Percentiles rank a stretch among this genome's conserved stretches.
phyloP scores from a whole-genome alignment of 2,329 filamentous ascomycete genomes.

The Acephala macrosclerotiorum region DNA sequence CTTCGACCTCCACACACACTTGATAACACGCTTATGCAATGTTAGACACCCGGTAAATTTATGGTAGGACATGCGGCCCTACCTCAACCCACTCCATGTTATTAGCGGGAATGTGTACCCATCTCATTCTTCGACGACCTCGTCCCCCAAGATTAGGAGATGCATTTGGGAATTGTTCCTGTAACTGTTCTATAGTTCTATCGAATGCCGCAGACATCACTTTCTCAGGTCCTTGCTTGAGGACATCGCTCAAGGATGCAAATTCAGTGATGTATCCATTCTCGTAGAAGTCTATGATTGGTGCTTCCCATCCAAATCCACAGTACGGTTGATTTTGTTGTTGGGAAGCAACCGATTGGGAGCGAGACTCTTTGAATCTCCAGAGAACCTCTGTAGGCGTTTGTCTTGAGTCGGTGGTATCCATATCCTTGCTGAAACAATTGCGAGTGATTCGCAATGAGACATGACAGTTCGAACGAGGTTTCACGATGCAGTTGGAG shows the following conservation, averaged over 20 bases:
- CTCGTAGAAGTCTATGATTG: constrained; percentile 11
- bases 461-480: background rate
- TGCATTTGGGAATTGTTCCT: background rate
- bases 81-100: constrained; percentile 15
- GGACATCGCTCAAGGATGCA: background rate
- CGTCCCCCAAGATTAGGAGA: background rate
- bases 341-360: background rate
- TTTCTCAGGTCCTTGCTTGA: background rate
- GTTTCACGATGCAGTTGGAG: background rate
- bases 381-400: background rate
- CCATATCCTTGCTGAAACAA: background rate
- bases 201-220: constrained; percentile 5
- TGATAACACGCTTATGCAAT: background rate
- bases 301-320: constrained; percentile 4
- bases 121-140: background rate
- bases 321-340: background rate
- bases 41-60: background rate
- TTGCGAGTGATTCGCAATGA: background rate
- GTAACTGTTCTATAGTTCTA: background rate
- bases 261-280: constrained; percentile 8
- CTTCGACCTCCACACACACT: constrained; percentile 4
- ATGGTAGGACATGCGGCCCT: background rate
- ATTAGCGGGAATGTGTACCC: constrained; percentile 9
- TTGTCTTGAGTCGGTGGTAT: background rate
- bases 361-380: background rate